Evolutionary conservation across 352 stramenopile species (phyloP), one percentile per base, ranked within the genome.

Genomic region (Chrysophaeum taylorii): DNA sequence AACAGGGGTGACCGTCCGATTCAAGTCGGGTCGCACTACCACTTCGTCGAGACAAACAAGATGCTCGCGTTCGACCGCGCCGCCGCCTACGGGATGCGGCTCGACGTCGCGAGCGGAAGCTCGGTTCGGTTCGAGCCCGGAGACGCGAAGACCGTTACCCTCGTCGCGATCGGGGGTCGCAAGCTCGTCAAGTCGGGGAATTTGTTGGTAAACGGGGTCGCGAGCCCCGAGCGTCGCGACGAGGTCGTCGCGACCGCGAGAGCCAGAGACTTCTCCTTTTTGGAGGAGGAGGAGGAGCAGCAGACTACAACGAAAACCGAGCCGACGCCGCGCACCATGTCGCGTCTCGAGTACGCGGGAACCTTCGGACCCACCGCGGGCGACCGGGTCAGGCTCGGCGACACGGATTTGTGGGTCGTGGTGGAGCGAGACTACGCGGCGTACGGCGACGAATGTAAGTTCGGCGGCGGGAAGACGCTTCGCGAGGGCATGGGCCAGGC

Each of bases 51-150:
- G 81, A 88, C 89, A 53, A 98, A 98, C 77, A 84, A 85, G 70
- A 89, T 89, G 64, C 78, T 98, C n/a, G 79, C 88, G 53, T 97
- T 98, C 82, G 92, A 98, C 76, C 88, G 94, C 12, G 67, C 74
- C 31, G 64, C 84, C 12, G 84, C 90, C 5, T 94, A 96, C 75
- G 92, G 92, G n/a, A 85, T 90, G 70, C 85, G 92, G 2, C 79
- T 98, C 0, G 96, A 98, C 81, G 94, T 98, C 70, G 84, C 91
- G 0, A 88, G 84, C 0, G 92, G 92, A 12, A 91, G 89, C 12
- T 88, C 89, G 18, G 90, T 98, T 33, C 85, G 94, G 36, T 98
- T 98, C 73, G 94, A 98, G 81, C 92, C 94, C 0, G 92, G 92
- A 5, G 92, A 98, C 72, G 82, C 84, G 62, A 97, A 98, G 78